A percentile compares a stretch with the other conserved stretches of the same genome.
Conservation (phyloP, 305 asterid species). For the Fraxinus velutina region DNA sequence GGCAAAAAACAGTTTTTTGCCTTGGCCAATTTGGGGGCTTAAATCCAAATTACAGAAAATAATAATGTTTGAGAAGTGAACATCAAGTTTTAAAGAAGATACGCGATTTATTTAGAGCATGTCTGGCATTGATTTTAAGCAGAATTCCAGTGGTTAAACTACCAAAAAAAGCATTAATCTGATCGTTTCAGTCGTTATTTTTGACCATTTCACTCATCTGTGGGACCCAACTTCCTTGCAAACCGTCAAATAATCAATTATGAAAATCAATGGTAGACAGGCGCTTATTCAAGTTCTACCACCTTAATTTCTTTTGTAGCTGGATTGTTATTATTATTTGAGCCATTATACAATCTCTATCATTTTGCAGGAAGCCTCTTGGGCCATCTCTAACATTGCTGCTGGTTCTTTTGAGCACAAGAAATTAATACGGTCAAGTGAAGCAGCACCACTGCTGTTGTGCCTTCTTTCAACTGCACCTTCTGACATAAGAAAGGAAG, state of each 20-base stretch:
- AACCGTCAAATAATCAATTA: too few species aligned
- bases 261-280: too few species aligned
- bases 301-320: neutral
- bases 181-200: too few species aligned
- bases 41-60: too few species aligned
- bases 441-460: slow-evolving; percentile 52
- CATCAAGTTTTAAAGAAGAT: slow-evolving; percentile 88
- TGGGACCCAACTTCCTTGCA: too few species aligned
- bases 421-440: slow-evolving; percentile 63
- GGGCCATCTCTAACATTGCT: slow-evolving; percentile 87
- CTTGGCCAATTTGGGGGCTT: neutral
- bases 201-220: too few species aligned
- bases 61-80: slow-evolving; percentile 68
- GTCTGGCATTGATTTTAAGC: too few species aligned
- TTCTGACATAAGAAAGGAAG: slow-evolving; percentile 87
- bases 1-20: too few species aligned
- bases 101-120: neutral
- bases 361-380: slow-evolving; percentile 71
- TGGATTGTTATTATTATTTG: neutral
- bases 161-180: too few species aligned
- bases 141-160: too few species aligned
- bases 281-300: neutral
- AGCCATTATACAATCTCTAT: neutral
- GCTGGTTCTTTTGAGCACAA: slow-evolving; percentile 84
- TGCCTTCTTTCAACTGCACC: slow-evolving; percentile 66